A percentile compares a stretch with the other conserved stretches of the same genome.
phyloP scores from a whole-genome alignment of 2,329 filamentous ascomycete genomes.

The Beauveria medogensis region DNA sequence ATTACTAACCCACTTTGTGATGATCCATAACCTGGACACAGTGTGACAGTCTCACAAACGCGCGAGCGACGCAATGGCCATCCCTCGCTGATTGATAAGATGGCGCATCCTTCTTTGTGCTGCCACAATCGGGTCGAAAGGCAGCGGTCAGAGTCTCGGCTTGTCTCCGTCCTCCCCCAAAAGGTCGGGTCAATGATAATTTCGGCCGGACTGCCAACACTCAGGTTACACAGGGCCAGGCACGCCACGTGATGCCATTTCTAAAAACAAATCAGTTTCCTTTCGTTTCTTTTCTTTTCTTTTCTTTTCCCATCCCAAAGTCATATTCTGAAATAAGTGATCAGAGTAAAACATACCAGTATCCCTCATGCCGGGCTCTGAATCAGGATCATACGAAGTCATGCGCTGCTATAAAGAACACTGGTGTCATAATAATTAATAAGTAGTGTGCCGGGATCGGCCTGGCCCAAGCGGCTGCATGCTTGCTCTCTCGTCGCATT shows the following conservation, averaged over 20 bases:
- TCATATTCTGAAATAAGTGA: neutral
- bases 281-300: neutral
- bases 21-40: neutral
- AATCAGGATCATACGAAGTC: too few relatives aligned
- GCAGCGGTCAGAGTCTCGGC: neutral
- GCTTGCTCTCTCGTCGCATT: neutral
- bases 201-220: neutral
- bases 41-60: neutral
- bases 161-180: neutral
- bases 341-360: neutral
- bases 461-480: neutral
- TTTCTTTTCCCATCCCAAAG: too few relatives aligned
- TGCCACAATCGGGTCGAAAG: neutral
- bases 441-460: neutral
- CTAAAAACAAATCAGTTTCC: neutral
- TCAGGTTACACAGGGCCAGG: too few relatives aligned
- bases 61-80: neutral
- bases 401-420: too few relatives aligned
- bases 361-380: too few relatives aligned
- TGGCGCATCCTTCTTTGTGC: conserved; percentile 1
- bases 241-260: neutral
- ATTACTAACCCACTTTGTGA: neutral
- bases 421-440: neutral
- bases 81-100: conserved; percentile 5
- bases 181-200: neutral